phyloP scores from a whole-genome alignment of 768 basidiomycete genomes.

The Boletus pseudopeckii region DNA sequence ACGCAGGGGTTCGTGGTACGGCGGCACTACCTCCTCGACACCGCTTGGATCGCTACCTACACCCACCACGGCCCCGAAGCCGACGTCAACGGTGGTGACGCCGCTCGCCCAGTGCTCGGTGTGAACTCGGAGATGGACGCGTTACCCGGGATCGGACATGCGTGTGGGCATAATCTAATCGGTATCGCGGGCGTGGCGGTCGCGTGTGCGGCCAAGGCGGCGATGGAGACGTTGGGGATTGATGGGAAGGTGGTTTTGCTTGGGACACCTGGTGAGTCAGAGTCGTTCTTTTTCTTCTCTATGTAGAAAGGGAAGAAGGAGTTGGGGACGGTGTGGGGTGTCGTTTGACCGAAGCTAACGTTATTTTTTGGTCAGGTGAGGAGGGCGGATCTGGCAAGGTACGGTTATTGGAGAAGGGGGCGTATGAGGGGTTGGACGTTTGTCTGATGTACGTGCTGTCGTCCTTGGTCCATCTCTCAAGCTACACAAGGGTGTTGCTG shows the following conservation, averaged over 20 bases:
- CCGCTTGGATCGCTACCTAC: conserved; percentile 73
- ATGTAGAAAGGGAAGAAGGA: not conserved
- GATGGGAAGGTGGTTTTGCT: conserved; percentile 65
- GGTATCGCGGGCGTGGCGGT: conserved; percentile 71
- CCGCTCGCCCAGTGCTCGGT: conserved; percentile 40
- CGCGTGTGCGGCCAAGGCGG: conserved; percentile 62
- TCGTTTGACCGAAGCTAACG: not conserved
- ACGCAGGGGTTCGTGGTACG: conserved; percentile 64
- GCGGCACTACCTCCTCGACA: conserved; percentile 58
- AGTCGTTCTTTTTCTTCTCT: not conserved
- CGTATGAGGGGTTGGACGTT: conserved; percentile 70
- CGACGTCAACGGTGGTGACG: not conserved
- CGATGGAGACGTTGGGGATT: conserved; percentile 57
- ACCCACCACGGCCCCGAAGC: conserved; percentile 30
- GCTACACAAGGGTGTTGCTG: not conserved
- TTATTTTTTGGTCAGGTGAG: conserved; percentile 1
- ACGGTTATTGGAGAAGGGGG: conserved; percentile 60
- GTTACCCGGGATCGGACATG: conserved; percentile 56
- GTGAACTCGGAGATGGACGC: conserved; percentile 82
- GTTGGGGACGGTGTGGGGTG: not conserved
- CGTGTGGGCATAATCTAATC: conserved; percentile 81
- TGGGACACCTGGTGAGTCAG: conserved; percentile 66
- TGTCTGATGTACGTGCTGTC: conserved; percentile 62
- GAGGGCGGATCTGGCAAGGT: conserved; percentile 78
- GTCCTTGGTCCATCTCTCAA: not conserved